Base-by-base conservation (phyloP, 352 stramenopile species). In the Pythium dissimile region DNA sequence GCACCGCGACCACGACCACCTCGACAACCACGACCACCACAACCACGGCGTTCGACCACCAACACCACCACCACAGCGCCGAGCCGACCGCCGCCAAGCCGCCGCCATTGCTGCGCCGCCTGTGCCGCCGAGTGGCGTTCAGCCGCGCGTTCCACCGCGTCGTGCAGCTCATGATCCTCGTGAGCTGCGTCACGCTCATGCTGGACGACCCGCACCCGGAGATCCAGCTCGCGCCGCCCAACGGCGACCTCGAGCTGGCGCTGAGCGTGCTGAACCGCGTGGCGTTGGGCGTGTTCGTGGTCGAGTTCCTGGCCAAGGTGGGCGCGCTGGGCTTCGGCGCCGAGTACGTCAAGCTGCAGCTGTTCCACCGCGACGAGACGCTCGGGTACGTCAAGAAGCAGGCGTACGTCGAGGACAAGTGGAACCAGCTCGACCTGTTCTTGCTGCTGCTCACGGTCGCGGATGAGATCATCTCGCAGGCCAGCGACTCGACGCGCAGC, bases 331-430 rank as follows among this genome's bases (percentile, higher is more conserved):
- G 79, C 23, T 89, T 92, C 34, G 82, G 82, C 15, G 67, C 84
- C 2, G 72, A 82, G 32, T 92, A 88, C 58, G 27, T 92, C 35
- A 68, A 69, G 1, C 55, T 90, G 13, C 57, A 67, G 3, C 66
- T 86, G 49, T 86, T 89, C 35, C 77, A 81, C 51, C 74, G 66
- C 28, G 79, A 89, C 44, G 80, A 92, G 35, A 37, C 70, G 16
- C 62, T 92, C 8, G 80, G 74, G 18, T 89, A 84, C 63, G 80
- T 84, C 21, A 62, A 58, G 30, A 77, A 76, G 4, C 75, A 89
- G 54, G 76, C 77, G 5, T 92, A 90, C 67, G 86, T 92, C 56
- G 82, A 92, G 43, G 71, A 89, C 57, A 59, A 54, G 21, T 92
- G 82, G 82, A 92, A 92, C 58, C 82, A 88, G 45, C 72, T 92